Evolutionary conservation across 768 basidiomycete genomes (phyloP), one percentile per base, ranked within the genome.

Genomic region (Hydnum rufescens): DNA sequence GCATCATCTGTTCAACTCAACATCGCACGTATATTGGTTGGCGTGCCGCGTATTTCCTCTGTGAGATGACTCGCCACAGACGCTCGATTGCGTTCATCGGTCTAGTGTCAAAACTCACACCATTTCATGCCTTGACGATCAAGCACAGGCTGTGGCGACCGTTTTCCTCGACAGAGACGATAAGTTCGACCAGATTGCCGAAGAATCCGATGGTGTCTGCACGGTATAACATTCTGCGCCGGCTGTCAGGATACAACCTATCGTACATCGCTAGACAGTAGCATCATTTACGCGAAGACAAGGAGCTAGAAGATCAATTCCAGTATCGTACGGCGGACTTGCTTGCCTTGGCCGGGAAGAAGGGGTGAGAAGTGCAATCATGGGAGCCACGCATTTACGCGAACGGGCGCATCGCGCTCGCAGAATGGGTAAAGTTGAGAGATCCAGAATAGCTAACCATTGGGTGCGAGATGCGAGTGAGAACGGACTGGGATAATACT

Each of bases 111-210:
- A 66, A 68, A 31, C 75, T 85, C 23, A 71, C 71, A 0, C 89
- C 88, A 2, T 73, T 92, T 54, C 87, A 85, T 1, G 60, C 88
- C 69, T 80, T 47, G 86, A 95, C 63, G 75, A 74, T 0, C 90
- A 93, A 64, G 79, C 80, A 0, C 74, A 72, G 0, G 79, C 76
- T 8, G 26, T 47, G 8, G 44, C 44, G 13, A 16, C 44, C 8
- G 44, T 47, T 26, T 47, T 47, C 44, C 25, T 47, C 16, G 25
- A n/a, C n/a, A n/a, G n/a, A n/a, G n/a, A n/a, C n/a, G n/a, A n/a
- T n/a, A n/a, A n/a, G n/a, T n/a, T n/a, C n/a, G n/a, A n/a, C n/a
- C n/a, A n/a, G n/a, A n/a, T n/a, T n/a, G n/a, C n/a, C n/a, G n/a
- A n/a, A n/a, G n/a, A n/a, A n/a, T n/a, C n/a, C n/a, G n/a, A n/a